These are phyloP conservation scores for Oryza glaberrima DNA, from an alignment of 176 grass and related monocot genomes.

Conservation along the genomic window DNA sequence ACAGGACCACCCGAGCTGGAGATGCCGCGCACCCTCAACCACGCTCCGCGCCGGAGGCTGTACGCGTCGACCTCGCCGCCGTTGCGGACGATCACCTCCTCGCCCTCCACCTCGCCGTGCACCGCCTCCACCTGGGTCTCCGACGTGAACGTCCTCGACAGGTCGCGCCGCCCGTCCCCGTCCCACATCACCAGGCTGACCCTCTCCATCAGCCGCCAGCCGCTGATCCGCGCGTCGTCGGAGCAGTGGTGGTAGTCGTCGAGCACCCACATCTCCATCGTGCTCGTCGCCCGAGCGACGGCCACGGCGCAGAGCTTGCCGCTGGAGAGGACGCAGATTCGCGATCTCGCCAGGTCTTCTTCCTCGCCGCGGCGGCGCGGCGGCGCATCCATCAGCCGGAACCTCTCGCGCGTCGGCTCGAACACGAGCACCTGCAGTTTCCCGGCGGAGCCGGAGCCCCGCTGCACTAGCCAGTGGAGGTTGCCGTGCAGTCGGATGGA, in stretches of 20 bases:
- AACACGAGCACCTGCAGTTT: background rate
- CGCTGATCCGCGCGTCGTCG: too few relatives aligned
- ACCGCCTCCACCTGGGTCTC: background rate
- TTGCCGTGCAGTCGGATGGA: background rate
- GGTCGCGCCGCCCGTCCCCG: too few relatives aligned
- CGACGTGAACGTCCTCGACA: background rate
- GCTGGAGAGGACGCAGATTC: background rate
- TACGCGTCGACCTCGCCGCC: too few relatives aligned
- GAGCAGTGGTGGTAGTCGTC: background rate
- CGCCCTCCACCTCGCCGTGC: background rate
- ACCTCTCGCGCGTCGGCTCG: background rate
- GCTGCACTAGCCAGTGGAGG: conserved; percentile 25
- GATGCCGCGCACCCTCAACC: too few relatives aligned
- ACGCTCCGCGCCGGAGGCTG: too few relatives aligned
- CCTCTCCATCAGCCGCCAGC: background rate
- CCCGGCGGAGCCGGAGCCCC: background rate
- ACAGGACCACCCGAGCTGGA: too few relatives aligned
- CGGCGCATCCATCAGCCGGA: conserved; percentile 8
- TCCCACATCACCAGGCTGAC: background rate
- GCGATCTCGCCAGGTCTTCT: background rate
- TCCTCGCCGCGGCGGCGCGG: background rate
- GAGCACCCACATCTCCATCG: conserved; percentile 1
- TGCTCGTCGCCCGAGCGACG: background rate
- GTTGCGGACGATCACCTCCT: too few relatives aligned
- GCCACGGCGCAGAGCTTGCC: background rate